phyloP scores from a whole-genome alignment of 2,329 filamentous ascomycete genomes.

The Metarhizium humberi region DNA sequence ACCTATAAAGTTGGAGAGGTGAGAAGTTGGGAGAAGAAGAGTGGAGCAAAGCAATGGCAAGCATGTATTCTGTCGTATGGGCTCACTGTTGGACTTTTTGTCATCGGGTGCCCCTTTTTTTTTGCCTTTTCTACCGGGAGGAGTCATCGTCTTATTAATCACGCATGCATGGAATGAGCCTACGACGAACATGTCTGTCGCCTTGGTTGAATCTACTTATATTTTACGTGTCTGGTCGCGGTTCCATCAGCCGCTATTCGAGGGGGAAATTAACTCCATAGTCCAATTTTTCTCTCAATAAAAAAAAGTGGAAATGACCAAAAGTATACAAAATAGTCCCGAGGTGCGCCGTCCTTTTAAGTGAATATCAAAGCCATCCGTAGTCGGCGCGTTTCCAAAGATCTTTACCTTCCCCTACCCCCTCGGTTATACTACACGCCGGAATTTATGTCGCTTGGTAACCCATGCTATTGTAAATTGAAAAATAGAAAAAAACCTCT shows the following conservation, averaged over 20 bases:
- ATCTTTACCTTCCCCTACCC: background rate
- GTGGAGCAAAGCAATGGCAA: too few species aligned
- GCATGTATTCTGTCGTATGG: too few species aligned
- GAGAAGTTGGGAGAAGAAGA: background rate
- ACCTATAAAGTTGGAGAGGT: slow-evolving; percentile 43
- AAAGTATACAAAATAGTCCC: too few species aligned
- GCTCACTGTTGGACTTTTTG: too few species aligned
- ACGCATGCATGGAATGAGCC: slow-evolving; percentile 1
- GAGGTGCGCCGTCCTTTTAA: too few species aligned
- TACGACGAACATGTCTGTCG: background rate
- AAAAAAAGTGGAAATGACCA: too few species aligned
- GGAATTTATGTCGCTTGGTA: background rate
- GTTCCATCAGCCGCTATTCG: too few species aligned
- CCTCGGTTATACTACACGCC: background rate
- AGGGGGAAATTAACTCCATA: too few species aligned
- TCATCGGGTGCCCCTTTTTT: background rate
- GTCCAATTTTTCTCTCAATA: too few species aligned
- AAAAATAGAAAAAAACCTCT: background rate
- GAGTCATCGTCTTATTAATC: slow-evolving; percentile 9
- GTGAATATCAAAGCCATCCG: too few species aligned
- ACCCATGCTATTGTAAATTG: background rate
- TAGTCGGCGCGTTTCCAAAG: too few species aligned
- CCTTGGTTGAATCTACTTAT: background rate
- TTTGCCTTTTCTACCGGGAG: background rate
- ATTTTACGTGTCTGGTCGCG: too few species aligned